These are phyloP conservation scores for Fusarium newnesense DNA, from an alignment of 2,329 filamentous ascomycete species.

Conservation along the genomic window DNA sequence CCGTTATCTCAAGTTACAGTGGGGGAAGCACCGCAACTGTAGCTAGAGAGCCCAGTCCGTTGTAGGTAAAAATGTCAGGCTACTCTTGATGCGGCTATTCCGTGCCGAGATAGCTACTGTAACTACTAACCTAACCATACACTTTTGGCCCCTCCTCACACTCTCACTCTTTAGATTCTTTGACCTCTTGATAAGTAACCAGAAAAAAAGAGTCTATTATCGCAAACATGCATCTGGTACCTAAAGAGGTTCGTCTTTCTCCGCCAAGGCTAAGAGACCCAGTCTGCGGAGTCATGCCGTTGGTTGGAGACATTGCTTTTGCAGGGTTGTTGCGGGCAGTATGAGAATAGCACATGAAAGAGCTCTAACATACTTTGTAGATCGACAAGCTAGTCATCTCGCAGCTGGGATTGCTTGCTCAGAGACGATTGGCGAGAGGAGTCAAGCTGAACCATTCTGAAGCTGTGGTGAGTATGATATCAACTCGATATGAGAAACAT, in stretches of 20 bases:
- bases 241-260: conserved; percentile 56
- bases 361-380: conserved; percentile 57
- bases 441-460: conserved; percentile 91
- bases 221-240: conserved; percentile 58
- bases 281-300: conserved; percentile 18
- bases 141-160: conserved; percentile 4
- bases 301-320: conserved; percentile 24
- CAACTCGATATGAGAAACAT: background rate
- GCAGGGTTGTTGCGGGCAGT: conserved; percentile 28
- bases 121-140: background rate
- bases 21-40: conserved; percentile 13
- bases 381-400: conserved; percentile 96
- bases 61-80: conserved; percentile 21
- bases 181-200: background rate
- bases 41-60: conserved; percentile 3
- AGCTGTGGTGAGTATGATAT: conserved; percentile 71
- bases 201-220: conserved; percentile 2
- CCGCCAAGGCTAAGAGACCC: conserved; percentile 22
- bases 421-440: conserved; percentile 86
- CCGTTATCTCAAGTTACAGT: conserved; percentile 26
- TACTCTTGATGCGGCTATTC: conserved; percentile 34
- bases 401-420: conserved; percentile 86
- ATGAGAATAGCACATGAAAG: conserved; percentile 1
- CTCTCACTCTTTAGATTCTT: background rate
- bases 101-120: conserved; percentile 10